Percentiles rank a stretch among this genome's conserved stretches.
Conservation (phyloP, 306 rosid species). For the Rubus parviflorus region DNA sequence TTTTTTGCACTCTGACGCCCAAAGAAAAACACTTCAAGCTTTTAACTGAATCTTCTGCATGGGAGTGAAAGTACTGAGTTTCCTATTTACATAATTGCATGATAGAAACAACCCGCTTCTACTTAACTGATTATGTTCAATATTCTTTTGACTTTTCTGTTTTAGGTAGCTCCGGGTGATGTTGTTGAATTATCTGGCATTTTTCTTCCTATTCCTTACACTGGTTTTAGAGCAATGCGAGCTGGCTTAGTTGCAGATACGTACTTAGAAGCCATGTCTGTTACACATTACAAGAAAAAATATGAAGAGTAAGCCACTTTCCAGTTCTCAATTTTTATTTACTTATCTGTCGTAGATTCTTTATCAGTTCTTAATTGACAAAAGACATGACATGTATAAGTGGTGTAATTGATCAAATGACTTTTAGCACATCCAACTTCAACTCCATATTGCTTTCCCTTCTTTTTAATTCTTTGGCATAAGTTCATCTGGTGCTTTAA, state of each 20-base stretch:
- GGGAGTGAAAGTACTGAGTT: background rate
- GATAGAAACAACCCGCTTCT: background rate
- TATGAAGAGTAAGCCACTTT: conserved; percentile 83
- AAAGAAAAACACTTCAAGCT: background rate
- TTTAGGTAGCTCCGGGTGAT: conserved; percentile 95
- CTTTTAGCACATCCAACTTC: conserved; percentile 1
- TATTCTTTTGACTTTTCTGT: conserved; percentile 9
- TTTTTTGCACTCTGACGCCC: background rate
- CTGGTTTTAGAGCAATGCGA: conserved; percentile 95
- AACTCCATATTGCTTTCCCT: conserved; percentile 7
- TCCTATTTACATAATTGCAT: conserved; percentile 4
- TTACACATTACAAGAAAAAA: conserved; percentile 88
- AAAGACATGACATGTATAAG: background rate
- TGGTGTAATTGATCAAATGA: background rate
- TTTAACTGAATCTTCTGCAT: background rate
- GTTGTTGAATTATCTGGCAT: conserved; percentile 93
- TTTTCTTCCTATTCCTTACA: conserved; percentile 92
- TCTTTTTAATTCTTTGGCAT: conserved; percentile 16
- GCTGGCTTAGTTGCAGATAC: conserved; percentile 98
- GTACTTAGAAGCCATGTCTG: conserved; percentile 96
- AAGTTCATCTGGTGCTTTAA: background rate
- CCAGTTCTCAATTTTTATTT: background rate
- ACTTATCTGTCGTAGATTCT: background rate
- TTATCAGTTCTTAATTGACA: background rate
- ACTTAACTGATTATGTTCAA: conserved; percentile 14